These are phyloP conservation scores for Phycomyces nitens DNA, from an alignment of 192 early-diverging fungal species.

Conservation along the genomic window DNA sequence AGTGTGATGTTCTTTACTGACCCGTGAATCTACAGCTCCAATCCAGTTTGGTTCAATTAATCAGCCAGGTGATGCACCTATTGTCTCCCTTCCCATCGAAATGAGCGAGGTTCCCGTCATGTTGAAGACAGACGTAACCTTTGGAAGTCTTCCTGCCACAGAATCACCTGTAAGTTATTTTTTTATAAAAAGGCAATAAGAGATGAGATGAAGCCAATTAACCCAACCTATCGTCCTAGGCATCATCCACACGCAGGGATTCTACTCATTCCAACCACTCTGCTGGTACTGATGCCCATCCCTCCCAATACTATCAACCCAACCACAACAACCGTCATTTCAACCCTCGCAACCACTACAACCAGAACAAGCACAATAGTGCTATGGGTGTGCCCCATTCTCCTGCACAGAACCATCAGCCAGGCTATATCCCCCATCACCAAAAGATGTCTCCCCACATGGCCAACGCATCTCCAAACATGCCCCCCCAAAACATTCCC, in stretches of 20 bases:
- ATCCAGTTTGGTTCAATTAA: conserved; percentile 26
- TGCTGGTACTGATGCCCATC: conserved; percentile 28
- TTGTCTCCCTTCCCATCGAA: conserved; percentile 21
- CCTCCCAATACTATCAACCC: conserved; percentile 38
- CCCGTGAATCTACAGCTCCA: conserved; percentile 20
- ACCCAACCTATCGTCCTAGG: no score
- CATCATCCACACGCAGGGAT: conserved; percentile 9
- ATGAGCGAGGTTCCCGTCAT: conserved; percentile 11
- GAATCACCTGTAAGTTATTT: conserved; percentile 20
- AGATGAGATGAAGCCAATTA: no score
- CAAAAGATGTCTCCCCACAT: conserved; percentile 34
- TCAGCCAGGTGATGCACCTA: conserved; percentile 28
- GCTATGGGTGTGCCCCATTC: conserved; percentile 29
- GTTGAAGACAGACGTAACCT: background rate
- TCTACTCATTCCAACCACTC: conserved; percentile 33
- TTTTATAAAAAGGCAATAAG: background rate
- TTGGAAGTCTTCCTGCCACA: conserved; percentile 24
- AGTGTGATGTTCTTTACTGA: background rate
- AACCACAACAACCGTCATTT: conserved; percentile 32
- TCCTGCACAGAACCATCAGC: conserved; percentile 32
- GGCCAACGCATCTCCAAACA: conserved; percentile 20
- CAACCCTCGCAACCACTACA: conserved; percentile 23
- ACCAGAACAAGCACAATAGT: conserved; percentile 30
- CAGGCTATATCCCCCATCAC: conserved; percentile 29
- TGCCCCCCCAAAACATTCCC: conserved; percentile 36